Percentiles rank a stretch among this genome's conserved stretches.
Evolutionary conservation across 129 eudicot genomes (phyloP).

Genomic region (Centrapalus pauciflorus): DNA sequence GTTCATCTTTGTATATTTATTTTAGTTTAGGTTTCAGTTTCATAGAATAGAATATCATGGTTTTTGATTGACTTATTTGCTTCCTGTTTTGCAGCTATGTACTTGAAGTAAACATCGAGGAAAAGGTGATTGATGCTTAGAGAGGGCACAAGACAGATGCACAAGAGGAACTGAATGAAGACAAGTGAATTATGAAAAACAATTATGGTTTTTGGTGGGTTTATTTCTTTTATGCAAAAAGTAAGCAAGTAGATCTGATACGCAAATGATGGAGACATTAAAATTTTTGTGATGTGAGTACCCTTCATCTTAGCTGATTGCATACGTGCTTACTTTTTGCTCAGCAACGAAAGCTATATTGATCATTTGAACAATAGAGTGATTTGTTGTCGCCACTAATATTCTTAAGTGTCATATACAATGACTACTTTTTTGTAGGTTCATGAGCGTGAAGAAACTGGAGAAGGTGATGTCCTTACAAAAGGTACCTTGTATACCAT

Average conservation of each 20-base stretch:
- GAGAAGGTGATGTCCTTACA: constrained; percentile 93
- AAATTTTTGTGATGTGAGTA: no score
- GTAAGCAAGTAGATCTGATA: no score
- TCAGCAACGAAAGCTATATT: neutral
- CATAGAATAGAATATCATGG: neutral
- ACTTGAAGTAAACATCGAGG: constrained; percentile 74
- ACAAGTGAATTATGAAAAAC: no score
- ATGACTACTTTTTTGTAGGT: constrained; percentile 41
- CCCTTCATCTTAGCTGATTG: no score
- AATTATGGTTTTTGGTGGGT: no score
- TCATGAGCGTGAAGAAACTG: constrained; percentile 84
- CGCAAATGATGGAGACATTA: no score
- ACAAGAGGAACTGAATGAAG: constrained; percentile 70
- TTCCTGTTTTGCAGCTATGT: constrained; percentile 51
- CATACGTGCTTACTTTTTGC: neutral
- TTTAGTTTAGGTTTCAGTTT: constrained; percentile 17
- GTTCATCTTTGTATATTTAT: neutral
- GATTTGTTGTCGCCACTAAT: neutral
- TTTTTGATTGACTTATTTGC: constrained; percentile 9
- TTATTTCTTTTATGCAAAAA: no score
- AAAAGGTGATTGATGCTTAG: constrained; percentile 71
- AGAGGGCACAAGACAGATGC: constrained; percentile 77
- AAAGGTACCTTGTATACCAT: constrained; percentile 50
- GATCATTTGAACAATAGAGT: neutral
- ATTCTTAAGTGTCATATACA: neutral